These are phyloP conservation scores for Kodamaea anthophila DNA, from an alignment of 1,139 yeast genomes.

Conservation along the genomic window DNA sequence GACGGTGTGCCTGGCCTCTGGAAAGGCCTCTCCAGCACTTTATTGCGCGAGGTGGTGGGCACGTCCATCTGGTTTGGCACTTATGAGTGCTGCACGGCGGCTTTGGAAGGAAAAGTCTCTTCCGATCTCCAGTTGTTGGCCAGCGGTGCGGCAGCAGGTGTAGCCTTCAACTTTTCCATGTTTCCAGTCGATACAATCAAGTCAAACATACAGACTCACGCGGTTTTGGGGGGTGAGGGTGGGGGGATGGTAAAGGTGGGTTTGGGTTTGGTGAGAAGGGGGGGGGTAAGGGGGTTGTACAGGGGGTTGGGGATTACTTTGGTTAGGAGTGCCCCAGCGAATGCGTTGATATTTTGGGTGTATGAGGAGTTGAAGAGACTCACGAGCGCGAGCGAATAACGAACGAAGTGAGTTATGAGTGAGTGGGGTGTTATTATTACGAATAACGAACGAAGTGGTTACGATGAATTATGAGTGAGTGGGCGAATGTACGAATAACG, in stretches of 20 bases:
- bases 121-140: conserved; percentile 49
- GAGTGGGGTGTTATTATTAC: too few relatives aligned
- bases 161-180: conserved; percentile 68
- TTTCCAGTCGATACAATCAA: conserved; percentile 92
- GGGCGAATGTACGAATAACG: too few relatives aligned
- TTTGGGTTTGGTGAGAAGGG: conserved; percentile 34
- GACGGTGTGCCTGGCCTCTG: conserved; percentile 46
- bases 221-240: conserved; percentile 14
- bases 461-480: too few relatives aligned
- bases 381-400: too few relatives aligned
- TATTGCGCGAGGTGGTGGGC: conserved; percentile 80
- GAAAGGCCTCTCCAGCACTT: conserved; percentile 85
- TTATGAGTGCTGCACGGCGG: too few relatives aligned
- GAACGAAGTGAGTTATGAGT: too few relatives aligned
- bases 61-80: conserved; percentile 94
- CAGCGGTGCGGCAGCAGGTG: conserved; percentile 86
- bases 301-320: conserved; percentile 83
- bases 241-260: conserved; percentile 11
- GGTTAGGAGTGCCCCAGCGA: conserved; percentile 80
- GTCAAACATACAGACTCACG: conserved; percentile 74
- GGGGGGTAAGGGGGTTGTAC: conserved; percentile 65
- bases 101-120: too few relatives aligned
- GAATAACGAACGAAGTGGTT: too few relatives aligned
- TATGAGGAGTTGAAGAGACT: conserved; percentile 66
- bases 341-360: conserved; percentile 76